Evolutionary conservation across 768 basidiomycete species (phyloP).

Genomic region (Gautieria morchelliformis): DNA sequence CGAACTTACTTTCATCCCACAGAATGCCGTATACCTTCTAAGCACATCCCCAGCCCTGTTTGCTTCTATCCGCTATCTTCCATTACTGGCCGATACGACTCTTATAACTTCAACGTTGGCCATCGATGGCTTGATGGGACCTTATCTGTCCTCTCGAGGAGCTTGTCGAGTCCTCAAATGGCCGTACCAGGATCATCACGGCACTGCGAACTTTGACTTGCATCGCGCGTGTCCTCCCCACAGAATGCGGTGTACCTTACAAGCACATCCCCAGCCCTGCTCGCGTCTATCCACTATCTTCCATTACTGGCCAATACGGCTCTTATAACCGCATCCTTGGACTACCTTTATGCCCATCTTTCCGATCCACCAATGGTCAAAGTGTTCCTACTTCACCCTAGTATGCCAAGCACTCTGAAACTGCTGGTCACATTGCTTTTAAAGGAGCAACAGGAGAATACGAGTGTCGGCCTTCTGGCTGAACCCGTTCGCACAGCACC

Average conservation of each 20-base stretch:
- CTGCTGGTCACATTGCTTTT: constrained; percentile 60
- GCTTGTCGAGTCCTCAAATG: constrained; percentile 48
- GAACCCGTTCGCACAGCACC: constrained; percentile 50
- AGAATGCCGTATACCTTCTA: constrained; percentile 45
- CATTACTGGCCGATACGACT: constrained; percentile 58
- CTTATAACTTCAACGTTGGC: constrained; percentile 64
- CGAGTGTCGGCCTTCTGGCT: constrained; percentile 48
- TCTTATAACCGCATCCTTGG: constrained; percentile 61
- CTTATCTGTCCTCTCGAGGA: constrained; percentile 49
- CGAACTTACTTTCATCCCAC: constrained; percentile 45
- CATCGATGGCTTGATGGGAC: too few species aligned
- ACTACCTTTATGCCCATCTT: constrained; percentile 67
- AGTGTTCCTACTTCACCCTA: constrained; percentile 60
- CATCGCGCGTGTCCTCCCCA: constrained; percentile 53
- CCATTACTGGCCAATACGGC: constrained; percentile 62
- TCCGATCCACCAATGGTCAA: constrained; percentile 68
- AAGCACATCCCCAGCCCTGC: constrained; percentile 48
- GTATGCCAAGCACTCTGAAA: constrained; percentile 61
- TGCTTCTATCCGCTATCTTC: constrained; percentile 61
- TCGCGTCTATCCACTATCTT: constrained; percentile 58
- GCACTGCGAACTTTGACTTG: constrained; percentile 50
- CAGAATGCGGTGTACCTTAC: constrained; percentile 45
- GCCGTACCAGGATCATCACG: constrained; percentile 68
- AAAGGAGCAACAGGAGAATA: constrained; percentile 59
- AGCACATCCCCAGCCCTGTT: constrained; percentile 49